These are phyloP conservation scores for Botryosphaeria dothidea DNA, from an alignment of 2,329 filamentous ascomycete genomes.

Conservation along the genomic window DNA sequence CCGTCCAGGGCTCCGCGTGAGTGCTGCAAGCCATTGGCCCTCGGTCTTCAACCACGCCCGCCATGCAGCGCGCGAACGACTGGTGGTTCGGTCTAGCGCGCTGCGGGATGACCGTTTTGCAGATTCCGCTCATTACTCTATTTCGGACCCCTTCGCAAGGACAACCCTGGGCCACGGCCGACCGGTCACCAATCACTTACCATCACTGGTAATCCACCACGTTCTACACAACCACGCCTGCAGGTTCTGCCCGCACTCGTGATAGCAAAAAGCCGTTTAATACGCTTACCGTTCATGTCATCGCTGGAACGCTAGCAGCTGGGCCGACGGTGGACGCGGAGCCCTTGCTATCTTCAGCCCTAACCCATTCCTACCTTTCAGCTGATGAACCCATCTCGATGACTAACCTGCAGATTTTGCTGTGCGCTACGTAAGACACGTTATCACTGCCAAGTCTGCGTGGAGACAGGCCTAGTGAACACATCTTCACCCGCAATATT, in stretches of 20 bases:
- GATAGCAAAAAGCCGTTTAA: neutral
- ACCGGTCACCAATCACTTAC: neutral
- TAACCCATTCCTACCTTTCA: neutral
- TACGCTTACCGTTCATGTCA: neutral
- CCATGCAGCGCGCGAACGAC: neutral
- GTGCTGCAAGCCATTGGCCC: neutral
- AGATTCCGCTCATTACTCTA: neutral
- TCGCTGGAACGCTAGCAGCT: neutral
- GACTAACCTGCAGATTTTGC: neutral
- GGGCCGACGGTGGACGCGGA: neutral
- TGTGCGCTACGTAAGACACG: neutral
- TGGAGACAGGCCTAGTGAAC: too few species aligned
- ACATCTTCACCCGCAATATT: too few species aligned
- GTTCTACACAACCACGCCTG: neutral
- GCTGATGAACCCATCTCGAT: neutral
- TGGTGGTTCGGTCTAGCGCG: neutral
- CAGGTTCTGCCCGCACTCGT: neutral
- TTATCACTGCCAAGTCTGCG: too few species aligned
- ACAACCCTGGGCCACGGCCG: neutral
- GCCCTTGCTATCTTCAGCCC: neutral
- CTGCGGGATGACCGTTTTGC: constrained; percentile 4
- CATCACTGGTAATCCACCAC: neutral
- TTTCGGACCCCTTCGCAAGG: neutral
- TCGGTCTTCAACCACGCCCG: neutral
- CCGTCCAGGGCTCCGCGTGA: neutral